Base-by-base conservation (phyloP, 163 green algal species). In the Scenedesmus sp. region DNA sequence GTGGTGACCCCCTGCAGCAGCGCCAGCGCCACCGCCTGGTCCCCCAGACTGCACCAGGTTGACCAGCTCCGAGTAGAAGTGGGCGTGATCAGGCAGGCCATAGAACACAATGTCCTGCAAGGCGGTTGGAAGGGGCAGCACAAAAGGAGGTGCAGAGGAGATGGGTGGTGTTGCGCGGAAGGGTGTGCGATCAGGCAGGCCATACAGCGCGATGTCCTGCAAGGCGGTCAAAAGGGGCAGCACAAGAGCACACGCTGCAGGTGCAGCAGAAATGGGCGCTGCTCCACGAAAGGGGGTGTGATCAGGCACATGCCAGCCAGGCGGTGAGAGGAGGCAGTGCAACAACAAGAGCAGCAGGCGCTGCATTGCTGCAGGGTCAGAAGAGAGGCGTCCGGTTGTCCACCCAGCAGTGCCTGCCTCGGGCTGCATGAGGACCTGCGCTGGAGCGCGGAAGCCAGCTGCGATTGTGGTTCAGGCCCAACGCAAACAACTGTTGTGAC, bases 51-150 rank as follows among this genome's bases (percentile, higher is more conserved):
- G 93, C 26, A 98, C 51, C 72, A 97, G 92, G 92, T 97, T 97
- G 40, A 98, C 79, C 18, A 99, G 83, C 93, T 99, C 97, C 5
- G 87, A 61, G 92, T 99, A 99, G 82, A 96, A 99, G 46, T 96
- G 46, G 4, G 93, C 84, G 83, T 99, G 95, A 51, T 97, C 94
- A 1, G 97, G 97, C 49, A 98, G 92, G 46, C 94, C 93, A 88
- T 98, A 98, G 90, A 98, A 98, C 16, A 97, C 49, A 22, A 97
- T 82, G 85, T 98, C 95, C 95, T 97, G 94, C 43, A 81, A 86
- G 12, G 56, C 49, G 59, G 61, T 33, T 30, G 81, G 3, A 37
- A 56, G 53, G 35, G 65, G 26, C 20, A 40, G 22, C 40, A 72
- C 2, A 9, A 80, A 24, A 68, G 68, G 13, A 83, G 53, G 35